Evolutionary conservation across 2,329 filamentous ascomycete species (phyloP), one percentile per base, ranked within the genome.

Genomic region (Trichoderma gracile): DNA sequence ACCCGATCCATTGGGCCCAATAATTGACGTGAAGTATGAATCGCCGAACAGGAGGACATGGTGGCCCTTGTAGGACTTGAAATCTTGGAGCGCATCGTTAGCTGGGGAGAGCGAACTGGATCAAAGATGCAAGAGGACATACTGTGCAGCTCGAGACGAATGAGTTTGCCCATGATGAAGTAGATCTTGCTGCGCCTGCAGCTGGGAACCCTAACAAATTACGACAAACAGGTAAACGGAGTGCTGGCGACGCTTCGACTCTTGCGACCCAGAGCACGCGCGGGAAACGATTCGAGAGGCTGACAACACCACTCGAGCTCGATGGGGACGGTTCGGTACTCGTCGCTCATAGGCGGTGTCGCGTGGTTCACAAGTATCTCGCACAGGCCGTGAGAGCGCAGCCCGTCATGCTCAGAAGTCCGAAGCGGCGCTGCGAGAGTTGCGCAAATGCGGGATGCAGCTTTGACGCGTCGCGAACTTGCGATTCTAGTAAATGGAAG

Each of bases 21-120:
- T 98, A 74, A 99, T 97, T 47, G 95, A 99, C 56, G 95, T 99
- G 78, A 99, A 99, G 79, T 97, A 98, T 2, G 93, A 96, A 80
- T 99, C 94, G 73, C 94, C 94, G 73, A 99, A 97, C 60, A 97
- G 86, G 50, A 99, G 87, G 66, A 87, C 89, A 80, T 99, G 95
- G 73, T 97, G 93, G 65, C 93, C 95, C 78, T 97, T 97, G 82
- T 99, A 99, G 72, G 95, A 98, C 81, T 99, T 99, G 87, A 99
- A 99, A 82, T 99, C 91, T 95, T 73, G 30, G 50, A 42, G 59
- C 52, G 52, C 42, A 55, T 23, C 19, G 59, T 65, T 57, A 25
- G 54, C 30, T 14, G 50, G 21, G 46, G 19, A 25, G n/a, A 33
- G 15, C 38, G 17, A 3, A 14, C 3, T 17, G 19, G 40, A 40